Base-by-base conservation (phyloP, 2,329 filamentous ascomycete genomes). In the Coleophoma crateriformis region DNA sequence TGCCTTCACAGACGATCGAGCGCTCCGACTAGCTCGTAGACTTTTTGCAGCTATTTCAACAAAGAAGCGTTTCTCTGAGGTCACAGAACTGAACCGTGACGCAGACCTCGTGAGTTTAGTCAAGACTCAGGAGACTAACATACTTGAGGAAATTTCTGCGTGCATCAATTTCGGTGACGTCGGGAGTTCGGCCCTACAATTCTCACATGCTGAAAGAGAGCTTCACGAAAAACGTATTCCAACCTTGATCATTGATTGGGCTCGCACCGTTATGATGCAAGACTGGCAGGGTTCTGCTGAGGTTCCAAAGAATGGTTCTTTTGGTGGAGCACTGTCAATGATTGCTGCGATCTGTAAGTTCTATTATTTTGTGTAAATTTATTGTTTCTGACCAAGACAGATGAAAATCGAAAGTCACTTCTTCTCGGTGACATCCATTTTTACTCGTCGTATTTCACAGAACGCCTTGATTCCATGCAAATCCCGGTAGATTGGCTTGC, bases 281-380 rank as follows among this genome's bases (percentile, higher is more conserved):
- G 82, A 88, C 54, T 96, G 91, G 91, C 79, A 92, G 61, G 88
- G 89, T 0, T 80, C 80, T 48, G 78, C 87, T 1, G 78, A 84
- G 40, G 78, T 95, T 46, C 73, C 81, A 2, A 82, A 79, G 48
- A 84, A 87, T 59, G 82, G 85, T 32, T 76, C 86, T 13, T 85
- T 90, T 53, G 88, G 88, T 13, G 87, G 88, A 47, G 89, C 90
- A 7, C 70, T 96, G 38, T 81, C 84, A 44, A 76, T 95, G 32
- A 79, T 95, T 43, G 74, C 80, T 32, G 78, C 82, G 20, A 78
- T 95, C 64, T 85, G 88, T 86, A 74, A 77, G 82, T 76, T 20
- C 32, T 2, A 7, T 4, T n/a, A 11, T 20, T 5, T 27, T 15
- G 14, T 45, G 17, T 35, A 12, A 20, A 38, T 22, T 27, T 1